Evolutionary conservation across 2,329 filamentous ascomycete species (phyloP).

Genomic region (Microsporum canis): DNA sequence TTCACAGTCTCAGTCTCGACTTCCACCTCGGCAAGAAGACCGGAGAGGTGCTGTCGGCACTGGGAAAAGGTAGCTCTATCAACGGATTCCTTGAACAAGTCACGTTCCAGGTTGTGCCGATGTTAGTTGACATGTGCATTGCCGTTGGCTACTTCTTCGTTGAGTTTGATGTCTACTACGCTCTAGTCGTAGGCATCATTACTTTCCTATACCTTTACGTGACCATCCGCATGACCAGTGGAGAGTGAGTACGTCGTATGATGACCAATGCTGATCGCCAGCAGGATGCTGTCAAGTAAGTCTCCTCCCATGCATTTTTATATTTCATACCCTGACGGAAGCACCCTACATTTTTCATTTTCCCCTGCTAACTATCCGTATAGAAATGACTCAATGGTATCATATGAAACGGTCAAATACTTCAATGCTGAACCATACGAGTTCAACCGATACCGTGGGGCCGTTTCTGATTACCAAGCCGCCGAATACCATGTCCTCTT

Average conservation of each 20-base stretch:
- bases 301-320: slow-evolving; percentile 10
- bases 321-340: too few species aligned
- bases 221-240: slow-evolving; percentile 94
- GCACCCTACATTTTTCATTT: neutral
- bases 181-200: slow-evolving; percentile 76
- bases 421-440: slow-evolving; percentile 78
- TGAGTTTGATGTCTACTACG: slow-evolving; percentile 77
- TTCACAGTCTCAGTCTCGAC: slow-evolving; percentile 86
- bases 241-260: slow-evolving; percentile 76
- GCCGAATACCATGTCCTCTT: slow-evolving; percentile 67
- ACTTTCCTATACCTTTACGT: slow-evolving; percentile 95
- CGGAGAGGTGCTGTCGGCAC: slow-evolving; percentile 84
- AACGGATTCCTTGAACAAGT: slow-evolving; percentile 94
- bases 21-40: slow-evolving; percentile 96
- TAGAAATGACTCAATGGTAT: slow-evolving; percentile 89
- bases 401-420: slow-evolving; percentile 92
- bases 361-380: slow-evolving; percentile 6
- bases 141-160: slow-evolving; percentile 72
- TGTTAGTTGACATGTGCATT: slow-evolving; percentile 79
- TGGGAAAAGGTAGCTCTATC: slow-evolving; percentile 93
- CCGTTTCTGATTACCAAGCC: slow-evolving; percentile 59
- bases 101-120: slow-evolving; percentile 89
- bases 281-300: slow-evolving; percentile 84
- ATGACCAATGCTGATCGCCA: slow-evolving; percentile 94
- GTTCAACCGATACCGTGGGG: slow-evolving; percentile 58